Evolutionary conservation across 1,139 yeast species (phyloP), one percentile per base, ranked within the genome.

Genomic region (Kurtzmaniella quercitrusa): DNA sequence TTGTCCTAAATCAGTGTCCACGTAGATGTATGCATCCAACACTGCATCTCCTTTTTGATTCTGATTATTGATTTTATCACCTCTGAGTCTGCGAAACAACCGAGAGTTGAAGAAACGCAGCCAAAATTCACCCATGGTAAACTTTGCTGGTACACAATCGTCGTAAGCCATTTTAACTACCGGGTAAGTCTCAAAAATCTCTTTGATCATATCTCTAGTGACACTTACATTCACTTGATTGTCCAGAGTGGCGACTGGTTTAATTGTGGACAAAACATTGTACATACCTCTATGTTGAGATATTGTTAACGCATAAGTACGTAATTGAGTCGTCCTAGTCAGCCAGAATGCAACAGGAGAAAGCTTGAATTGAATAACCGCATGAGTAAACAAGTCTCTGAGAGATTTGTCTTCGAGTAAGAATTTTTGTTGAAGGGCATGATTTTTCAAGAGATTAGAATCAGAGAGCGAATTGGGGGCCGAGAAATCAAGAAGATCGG

Each of bases 41-140:
- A 90, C 75, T 10, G 83, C 76, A 62, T 93, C 98, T 43, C 94
- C 91, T 48, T 95, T 76, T 51, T 87, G 90, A 52, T 82, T 83
- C 2, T 79, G 65, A 56, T 82, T 80, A 43, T 70, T 70, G 43
- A 89, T 77, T 52, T 82, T 83, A 59, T 93, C 98, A 47, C 99
- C 98, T 58, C 96, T 76, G 37, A 93, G 70, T 55, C 93, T 79
- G 54, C 97, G 75, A 58, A 91, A 93, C 47, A 93, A 66, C 55
- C 90, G 84, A 1, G 97, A 89, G 55, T 88, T 83, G 70, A 93
- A 93, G 58, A 93, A 94, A 49, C 98, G 72, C n/a, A 95, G 86
- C 98, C 99, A 93, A 55, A 93, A 93, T 57, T 87, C 95, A 34
- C 94, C 93, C 60, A 91, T 98, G 42, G 79, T 76, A 48, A 93